Evolutionary conservation across 2,329 filamentous ascomycete species (phyloP).

Genomic region (Coniochaeta hoffmannii): DNA sequence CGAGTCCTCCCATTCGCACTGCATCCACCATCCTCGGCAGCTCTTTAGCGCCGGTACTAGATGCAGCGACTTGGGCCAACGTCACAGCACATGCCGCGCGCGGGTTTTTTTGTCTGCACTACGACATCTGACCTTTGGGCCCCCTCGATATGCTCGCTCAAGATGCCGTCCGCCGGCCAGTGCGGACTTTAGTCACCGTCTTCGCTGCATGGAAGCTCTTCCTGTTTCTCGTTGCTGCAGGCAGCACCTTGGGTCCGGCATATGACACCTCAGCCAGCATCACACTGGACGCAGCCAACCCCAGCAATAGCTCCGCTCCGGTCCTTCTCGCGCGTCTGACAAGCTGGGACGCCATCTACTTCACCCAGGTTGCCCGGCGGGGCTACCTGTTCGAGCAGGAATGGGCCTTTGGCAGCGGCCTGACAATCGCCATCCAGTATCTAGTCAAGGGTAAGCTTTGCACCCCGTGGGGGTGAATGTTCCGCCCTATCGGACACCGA

Average conservation of each 20-base stretch:
- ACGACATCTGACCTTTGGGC: not conserved
- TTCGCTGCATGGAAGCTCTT: conserved; percentile 62
- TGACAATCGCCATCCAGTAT: conserved; percentile 35
- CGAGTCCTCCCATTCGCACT: not conserved
- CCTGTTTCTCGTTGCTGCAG: conserved; percentile 53
- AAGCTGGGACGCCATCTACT: conserved; percentile 80
- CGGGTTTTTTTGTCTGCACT: not conserved
- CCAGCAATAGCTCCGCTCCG: conserved; percentile 17
- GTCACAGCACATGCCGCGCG: not conserved
- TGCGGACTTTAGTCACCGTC: conserved; percentile 21
- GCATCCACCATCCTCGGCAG: not conserved
- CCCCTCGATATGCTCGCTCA: not conserved
- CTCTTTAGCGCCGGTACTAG: not conserved
- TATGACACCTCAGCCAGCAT: conserved; percentile 73
- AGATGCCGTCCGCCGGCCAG: conserved; percentile 5
- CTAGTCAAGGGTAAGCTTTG: conserved; percentile 23
- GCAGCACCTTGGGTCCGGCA: conserved; percentile 41
- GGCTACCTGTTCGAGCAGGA: conserved; percentile 74
- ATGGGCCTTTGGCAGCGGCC: conserved; percentile 64
- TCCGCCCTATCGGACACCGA: conserved; percentile 1
- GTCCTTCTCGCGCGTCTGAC: conserved; percentile 49
- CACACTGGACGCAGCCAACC: conserved; percentile 24
- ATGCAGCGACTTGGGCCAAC: not conserved
- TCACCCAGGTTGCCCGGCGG: conserved; percentile 50
- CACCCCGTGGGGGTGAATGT: not conserved